Evolutionary conservation across 2,329 filamentous ascomycete genomes (phyloP).

Genomic region (Colletotrichum coccodes): DNA sequence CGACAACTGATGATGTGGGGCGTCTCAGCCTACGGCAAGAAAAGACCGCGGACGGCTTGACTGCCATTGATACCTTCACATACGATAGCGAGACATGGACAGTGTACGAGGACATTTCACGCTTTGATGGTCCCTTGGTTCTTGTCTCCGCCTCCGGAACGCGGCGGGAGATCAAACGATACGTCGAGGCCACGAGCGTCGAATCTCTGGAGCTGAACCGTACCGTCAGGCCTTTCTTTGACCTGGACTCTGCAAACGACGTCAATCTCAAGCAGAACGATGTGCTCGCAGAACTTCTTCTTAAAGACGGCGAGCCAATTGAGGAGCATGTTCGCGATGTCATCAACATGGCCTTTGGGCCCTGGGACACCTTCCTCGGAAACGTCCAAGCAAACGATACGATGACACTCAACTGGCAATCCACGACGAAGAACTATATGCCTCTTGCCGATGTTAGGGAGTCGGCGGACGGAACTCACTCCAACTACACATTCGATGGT

Average conservation of each 20-base stretch:
- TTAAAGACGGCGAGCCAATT: conserved; percentile 5
- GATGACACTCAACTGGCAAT: background rate
- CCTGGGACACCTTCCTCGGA: conserved; percentile 9
- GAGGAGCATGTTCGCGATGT: conserved; percentile 12
- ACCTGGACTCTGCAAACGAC: background rate
- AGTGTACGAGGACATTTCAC: conserved; percentile 4
- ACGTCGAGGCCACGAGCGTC: conserved; percentile 1
- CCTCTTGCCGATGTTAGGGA: background rate
- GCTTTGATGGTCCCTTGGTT: background rate
- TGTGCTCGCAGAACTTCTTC: conserved; percentile 1
- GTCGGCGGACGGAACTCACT: background rate
- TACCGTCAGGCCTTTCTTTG: background rate
- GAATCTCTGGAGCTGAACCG: conserved; percentile 3
- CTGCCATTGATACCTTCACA: conserved; percentile 1
- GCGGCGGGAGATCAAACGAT: conserved; percentile 5
- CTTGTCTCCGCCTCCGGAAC: background rate
- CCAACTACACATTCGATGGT: background rate
- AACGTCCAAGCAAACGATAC: conserved; percentile 12
- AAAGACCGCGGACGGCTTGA: background rate
- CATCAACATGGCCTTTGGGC: background rate
- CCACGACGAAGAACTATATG: conserved; percentile 3
- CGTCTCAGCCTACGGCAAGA: background rate
- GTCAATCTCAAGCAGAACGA: conserved; percentile 14
- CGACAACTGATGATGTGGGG: background rate
- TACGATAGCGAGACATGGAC: conserved; percentile 13